Evolutionary conservation across 2,329 filamentous ascomycete species (phyloP).

Genomic region (Phoma sp.): DNA sequence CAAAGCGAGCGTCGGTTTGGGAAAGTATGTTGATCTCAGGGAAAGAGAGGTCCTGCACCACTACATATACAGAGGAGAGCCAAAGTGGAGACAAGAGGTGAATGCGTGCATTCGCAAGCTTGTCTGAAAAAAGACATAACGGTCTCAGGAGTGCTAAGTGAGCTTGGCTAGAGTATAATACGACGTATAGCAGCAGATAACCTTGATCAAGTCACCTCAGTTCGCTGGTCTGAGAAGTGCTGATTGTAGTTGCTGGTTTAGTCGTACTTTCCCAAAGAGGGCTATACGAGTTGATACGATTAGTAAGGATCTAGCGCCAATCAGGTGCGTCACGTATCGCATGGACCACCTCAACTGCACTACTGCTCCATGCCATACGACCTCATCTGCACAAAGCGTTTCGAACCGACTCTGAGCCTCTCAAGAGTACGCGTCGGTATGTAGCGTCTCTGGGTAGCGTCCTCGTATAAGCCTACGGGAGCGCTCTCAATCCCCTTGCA

Average conservation of each 20-base stretch:
- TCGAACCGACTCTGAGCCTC: not conserved
- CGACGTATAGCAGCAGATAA: not conserved
- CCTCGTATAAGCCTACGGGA: slow-evolving; percentile 2
- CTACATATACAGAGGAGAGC: not conserved
- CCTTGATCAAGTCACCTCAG: not conserved
- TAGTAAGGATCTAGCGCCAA: not conserved
- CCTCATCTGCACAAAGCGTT: not conserved
- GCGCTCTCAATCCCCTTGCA: not conserved
- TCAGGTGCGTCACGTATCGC: not conserved
- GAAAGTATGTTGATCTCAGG: not conserved
- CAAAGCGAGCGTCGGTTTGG: not conserved
- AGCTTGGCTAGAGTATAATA: not conserved
- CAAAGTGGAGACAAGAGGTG: not conserved
- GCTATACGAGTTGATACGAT: slow-evolving; percentile 1
- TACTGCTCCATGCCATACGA: not conserved
- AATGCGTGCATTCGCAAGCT: not conserved
- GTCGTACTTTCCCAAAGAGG: not conserved
- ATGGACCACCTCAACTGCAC: not conserved
- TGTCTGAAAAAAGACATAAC: not conserved
- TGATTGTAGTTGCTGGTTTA: not conserved
- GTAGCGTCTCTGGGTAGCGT: not conserved
- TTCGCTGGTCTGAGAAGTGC: not conserved
- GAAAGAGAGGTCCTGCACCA: not conserved
- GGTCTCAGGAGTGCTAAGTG: not conserved
- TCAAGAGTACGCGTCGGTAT: not conserved